Evolutionary conservation across 345 rosid genomes (phyloP).

Genomic region (Rhodomyrtus tomentosa): DNA sequence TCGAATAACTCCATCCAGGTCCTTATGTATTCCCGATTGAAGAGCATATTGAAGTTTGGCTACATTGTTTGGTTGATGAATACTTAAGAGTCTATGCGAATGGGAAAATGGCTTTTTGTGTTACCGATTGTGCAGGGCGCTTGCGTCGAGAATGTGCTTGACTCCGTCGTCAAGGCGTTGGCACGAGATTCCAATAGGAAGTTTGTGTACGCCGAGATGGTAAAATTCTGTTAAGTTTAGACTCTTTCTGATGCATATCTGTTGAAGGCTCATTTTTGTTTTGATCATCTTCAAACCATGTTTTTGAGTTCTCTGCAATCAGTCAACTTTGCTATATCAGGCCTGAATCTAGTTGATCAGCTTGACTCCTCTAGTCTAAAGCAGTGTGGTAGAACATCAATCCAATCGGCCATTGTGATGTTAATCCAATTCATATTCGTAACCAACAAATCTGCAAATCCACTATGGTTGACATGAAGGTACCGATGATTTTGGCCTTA

Average conservation of each 20-base stretch:
- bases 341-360: not conserved
- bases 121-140: conserved; percentile 36
- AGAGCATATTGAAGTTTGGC: not conserved
- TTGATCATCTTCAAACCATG: not conserved
- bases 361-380: not conserved
- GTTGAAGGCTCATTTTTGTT: not conserved
- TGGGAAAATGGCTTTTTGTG: not conserved
- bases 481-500: not conserved
- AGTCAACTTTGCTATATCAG: not conserved
- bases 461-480: not conserved
- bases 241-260: not conserved
- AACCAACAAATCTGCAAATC: not conserved
- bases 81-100: not conserved
- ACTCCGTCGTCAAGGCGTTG: conserved; percentile 58
- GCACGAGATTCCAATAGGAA: conserved; percentile 61
- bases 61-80: not conserved
- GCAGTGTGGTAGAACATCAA: not conserved
- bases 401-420: not conserved
- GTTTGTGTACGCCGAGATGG: conserved; percentile 78
- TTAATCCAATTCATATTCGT: not conserved
- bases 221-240: conserved; percentile 8
- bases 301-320: not conserved
- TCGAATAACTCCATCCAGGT: conserved; percentile 71
- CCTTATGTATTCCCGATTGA: not conserved
- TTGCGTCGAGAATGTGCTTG: conserved; percentile 76